Evolutionary conservation across 345 rosid species (phyloP).

Genomic region (Brassica juncea): DNA sequence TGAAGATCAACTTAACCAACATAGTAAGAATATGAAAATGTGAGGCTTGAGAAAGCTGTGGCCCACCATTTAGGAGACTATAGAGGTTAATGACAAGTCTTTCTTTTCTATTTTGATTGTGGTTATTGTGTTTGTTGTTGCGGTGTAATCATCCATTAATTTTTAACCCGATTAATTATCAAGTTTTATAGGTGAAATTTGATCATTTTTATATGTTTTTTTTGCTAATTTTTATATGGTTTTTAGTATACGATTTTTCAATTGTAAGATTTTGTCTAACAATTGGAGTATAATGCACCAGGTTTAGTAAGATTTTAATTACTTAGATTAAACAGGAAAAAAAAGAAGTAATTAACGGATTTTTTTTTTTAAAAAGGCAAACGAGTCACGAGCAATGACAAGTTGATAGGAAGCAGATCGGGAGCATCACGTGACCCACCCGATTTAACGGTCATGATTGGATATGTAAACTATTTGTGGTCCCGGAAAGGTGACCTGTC

Average conservation of each 20-base stretch:
- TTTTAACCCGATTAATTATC: background rate
- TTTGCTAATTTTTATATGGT: no score
- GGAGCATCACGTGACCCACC: conserved; percentile 45
- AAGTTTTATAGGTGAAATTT: background rate
- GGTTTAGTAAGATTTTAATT: background rate
- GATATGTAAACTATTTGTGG: conserved; percentile 8
- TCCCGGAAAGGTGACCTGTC: conserved; percentile 34
- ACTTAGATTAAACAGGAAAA: background rate
- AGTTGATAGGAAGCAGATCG: conserved; percentile 42
- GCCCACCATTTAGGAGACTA: background rate
- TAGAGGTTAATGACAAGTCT: background rate
- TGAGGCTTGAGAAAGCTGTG: background rate
- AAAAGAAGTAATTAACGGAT: background rate
- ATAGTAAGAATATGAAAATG: background rate
- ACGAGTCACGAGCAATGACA: conserved; percentile 34
- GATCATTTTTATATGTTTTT: background rate
- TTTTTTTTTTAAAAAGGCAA: background rate
- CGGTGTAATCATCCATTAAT: background rate
- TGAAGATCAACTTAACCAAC: background rate
- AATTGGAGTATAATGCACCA: background rate
- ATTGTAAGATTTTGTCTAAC: background rate
- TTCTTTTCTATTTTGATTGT: background rate
- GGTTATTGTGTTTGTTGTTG: background rate
- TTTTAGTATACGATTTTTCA: background rate
- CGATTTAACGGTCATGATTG: conserved; percentile 43